Conservation (phyloP, 352 stramenopile genomes). For the Phytophthora meadii region DNA sequence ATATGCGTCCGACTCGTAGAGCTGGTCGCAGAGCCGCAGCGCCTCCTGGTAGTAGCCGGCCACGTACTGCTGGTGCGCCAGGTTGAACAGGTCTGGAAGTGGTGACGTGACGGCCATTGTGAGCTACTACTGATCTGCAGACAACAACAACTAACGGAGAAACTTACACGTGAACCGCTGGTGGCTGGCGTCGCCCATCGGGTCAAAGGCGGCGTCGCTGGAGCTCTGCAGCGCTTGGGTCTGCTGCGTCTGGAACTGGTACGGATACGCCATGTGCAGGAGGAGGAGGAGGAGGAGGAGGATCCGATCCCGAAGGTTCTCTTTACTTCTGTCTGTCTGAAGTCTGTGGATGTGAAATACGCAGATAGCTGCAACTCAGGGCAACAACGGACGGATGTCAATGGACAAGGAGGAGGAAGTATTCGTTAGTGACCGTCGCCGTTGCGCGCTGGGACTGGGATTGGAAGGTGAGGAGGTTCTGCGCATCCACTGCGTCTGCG, state of each 20-base stretch:
- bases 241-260: conserved; percentile 33
- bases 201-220: conserved; percentile 28
- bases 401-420: not conserved
- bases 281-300: too few relatives aligned
- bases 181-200: conserved; percentile 48
- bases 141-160: not conserved
- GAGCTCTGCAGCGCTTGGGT: conserved; percentile 29
- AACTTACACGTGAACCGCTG: conserved; percentile 80
- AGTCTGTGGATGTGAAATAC: not conserved
- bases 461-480: conserved; percentile 35
- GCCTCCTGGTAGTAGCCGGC: conserved; percentile 91
- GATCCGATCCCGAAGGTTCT: not conserved
- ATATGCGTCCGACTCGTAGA: conserved; percentile 89
- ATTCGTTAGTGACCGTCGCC: not conserved
- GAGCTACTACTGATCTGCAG: conserved; percentile 5
- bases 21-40: conserved; percentile 82
- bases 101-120: not conserved
- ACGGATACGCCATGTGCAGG: conserved; percentile 36
- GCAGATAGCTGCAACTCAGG: not conserved
- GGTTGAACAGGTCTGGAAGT: conserved; percentile 66
- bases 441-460: conserved; percentile 11
- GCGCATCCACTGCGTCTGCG: conserved; percentile 27
- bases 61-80: conserved; percentile 87
- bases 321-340: not conserved
- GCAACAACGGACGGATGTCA: conserved; percentile 5